These are phyloP conservation scores for Iris macrosiphon DNA, from an alignment of 106 monocot species.

Conservation along the genomic window DNA sequence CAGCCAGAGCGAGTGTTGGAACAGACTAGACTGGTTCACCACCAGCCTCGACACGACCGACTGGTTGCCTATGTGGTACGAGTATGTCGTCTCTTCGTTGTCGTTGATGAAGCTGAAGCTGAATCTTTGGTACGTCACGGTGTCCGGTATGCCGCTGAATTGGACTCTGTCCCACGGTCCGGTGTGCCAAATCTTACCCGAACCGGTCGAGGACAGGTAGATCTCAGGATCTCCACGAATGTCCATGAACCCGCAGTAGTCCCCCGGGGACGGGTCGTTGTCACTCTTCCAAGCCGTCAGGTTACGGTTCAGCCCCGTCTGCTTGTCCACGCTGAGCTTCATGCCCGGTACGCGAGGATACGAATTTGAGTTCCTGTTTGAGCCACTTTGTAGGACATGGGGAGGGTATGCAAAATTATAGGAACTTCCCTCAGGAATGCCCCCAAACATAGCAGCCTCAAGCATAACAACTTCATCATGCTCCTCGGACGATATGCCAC, in stretches of 20 bases:
- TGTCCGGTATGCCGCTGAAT: background rate
- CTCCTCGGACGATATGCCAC: slow-evolving; percentile 85
- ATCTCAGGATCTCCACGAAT: background rate
- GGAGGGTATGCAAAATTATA: slow-evolving; percentile 55
- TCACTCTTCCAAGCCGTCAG: background rate
- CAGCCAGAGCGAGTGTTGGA: background rate
- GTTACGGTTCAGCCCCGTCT: background rate
- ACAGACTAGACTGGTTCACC: background rate
- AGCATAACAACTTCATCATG: slow-evolving; percentile 99
- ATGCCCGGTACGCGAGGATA: slow-evolving; percentile 25
- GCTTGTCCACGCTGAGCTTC: background rate
- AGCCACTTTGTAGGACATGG: background rate
- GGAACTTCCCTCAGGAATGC: slow-evolving; percentile 59
- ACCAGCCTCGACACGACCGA: background rate
- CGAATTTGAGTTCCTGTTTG: slow-evolving; percentile 16
- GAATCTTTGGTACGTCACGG: background rate
- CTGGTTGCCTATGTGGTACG: background rate
- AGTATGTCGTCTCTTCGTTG: background rate
- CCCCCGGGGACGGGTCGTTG: background rate
- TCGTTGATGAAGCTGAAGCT: background rate
- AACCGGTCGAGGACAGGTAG: background rate
- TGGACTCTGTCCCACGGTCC: slow-evolving; percentile 1
- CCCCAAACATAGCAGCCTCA: slow-evolving; percentile 99
- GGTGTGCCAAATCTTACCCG: background rate
- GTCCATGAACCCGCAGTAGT: background rate